phyloP scores from a whole-genome alignment of 441 rosid genomes.

The Lepidium campestre region DNA sequence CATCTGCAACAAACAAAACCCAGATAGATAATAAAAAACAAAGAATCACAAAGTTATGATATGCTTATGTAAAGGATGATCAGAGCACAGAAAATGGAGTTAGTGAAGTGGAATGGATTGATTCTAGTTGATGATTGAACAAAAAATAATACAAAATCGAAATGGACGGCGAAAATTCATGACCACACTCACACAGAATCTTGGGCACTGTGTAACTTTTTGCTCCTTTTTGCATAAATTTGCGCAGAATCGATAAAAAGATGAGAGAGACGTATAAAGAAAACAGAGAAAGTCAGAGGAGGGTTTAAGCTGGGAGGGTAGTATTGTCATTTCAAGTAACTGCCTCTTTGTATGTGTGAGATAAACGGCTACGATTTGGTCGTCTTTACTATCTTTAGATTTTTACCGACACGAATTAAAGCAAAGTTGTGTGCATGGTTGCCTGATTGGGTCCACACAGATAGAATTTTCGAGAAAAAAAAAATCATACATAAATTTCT shows the following conservation, averaged over 20 bases:
- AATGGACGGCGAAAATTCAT: slow-evolving; percentile 16
- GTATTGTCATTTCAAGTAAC: neutral
- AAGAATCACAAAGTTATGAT: neutral
- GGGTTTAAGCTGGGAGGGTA: neutral
- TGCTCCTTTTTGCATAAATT: slow-evolving; percentile 18
- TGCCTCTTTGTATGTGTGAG: neutral
- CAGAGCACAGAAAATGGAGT: neutral
- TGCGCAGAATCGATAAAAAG: slow-evolving; percentile 12
- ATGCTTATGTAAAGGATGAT: neutral
- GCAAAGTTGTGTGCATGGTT: neutral
- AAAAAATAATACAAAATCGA: neutral
- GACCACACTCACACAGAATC: slow-evolving; percentile 24
- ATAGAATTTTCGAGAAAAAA: neutral
- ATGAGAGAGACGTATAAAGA: slow-evolving; percentile 1
- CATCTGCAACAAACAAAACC: neutral
- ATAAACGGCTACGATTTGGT: neutral
- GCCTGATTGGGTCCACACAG: neutral
- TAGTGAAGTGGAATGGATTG: neutral
- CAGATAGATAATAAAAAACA: neutral
- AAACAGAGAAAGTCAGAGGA: neutral
- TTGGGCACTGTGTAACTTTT: slow-evolving; percentile 24
- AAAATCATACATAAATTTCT: neutral
- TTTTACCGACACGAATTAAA: neutral
- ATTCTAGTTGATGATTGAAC: neutral
- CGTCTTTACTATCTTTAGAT: neutral